These are phyloP conservation scores for Xylaria sp. DNA, from an alignment of 2,329 filamentous ascomycete species.

Conservation along the genomic window DNA sequence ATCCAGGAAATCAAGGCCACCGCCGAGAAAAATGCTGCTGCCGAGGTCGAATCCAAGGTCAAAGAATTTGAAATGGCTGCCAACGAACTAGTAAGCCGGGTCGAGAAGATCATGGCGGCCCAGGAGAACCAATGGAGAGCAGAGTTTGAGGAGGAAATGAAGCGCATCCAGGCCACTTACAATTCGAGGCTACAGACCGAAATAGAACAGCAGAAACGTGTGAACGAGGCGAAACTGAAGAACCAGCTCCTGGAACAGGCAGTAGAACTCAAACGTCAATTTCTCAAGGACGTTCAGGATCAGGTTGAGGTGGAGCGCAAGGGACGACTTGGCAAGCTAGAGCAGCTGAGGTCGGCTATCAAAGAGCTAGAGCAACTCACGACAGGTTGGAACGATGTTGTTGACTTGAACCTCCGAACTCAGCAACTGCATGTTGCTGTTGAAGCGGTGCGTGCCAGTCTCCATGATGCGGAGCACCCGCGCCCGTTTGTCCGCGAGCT, in stretches of 20 bases:
- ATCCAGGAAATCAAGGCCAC: slow-evolving; percentile 78
- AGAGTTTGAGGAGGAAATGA: slow-evolving; percentile 88
- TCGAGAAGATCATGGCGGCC: slow-evolving; percentile 82
- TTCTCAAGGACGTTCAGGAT: slow-evolving; percentile 79
- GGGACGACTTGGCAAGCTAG: slow-evolving; percentile 85
- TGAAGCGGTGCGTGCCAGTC: slow-evolving; percentile 86
- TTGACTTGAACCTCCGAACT: slow-evolving; percentile 90
- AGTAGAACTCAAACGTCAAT: slow-evolving; percentile 86
- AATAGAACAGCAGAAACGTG: slow-evolving; percentile 79
- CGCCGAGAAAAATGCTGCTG: slow-evolving; percentile 76
- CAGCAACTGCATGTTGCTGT: slow-evolving; percentile 97
- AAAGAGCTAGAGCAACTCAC: slow-evolving; percentile 88
- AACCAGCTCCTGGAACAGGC: slow-evolving; percentile 93
- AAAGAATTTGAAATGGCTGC: slow-evolving; percentile 88
- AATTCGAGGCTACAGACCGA: slow-evolving; percentile 82
- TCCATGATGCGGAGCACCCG: slow-evolving; percentile 79
- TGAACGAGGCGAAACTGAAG: slow-evolving; percentile 83
- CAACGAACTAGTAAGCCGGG: slow-evolving; percentile 85
- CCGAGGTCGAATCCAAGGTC: slow-evolving; percentile 76
- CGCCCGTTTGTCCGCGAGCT: slow-evolving; percentile 92
- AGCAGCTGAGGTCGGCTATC: slow-evolving; percentile 81
- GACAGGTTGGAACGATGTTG: slow-evolving; percentile 87
- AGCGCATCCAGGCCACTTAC: slow-evolving; percentile 80
- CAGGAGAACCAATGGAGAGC: slow-evolving; percentile 87
- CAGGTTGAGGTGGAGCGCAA: slow-evolving; percentile 90